Evolutionary conservation across 768 basidiomycete species (phyloP).

Genomic region (Phanerodontia chrysosporium): DNA sequence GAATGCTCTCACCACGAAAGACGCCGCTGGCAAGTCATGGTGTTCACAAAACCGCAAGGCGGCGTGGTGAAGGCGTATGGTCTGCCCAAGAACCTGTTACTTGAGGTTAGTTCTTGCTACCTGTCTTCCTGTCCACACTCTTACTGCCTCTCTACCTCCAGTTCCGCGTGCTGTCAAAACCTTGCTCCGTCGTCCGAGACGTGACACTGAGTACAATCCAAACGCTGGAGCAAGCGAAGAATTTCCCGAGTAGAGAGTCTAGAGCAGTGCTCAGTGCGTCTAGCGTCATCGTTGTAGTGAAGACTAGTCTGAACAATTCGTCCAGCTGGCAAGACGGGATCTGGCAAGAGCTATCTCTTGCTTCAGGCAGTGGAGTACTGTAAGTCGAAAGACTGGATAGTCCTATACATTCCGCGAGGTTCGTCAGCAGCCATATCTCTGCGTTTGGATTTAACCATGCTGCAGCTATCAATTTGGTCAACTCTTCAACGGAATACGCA

Average conservation of each 20-base stretch:
- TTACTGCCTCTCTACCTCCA: slow-evolving; percentile 23
- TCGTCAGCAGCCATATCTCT: background rate
- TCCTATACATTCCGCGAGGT: slow-evolving; percentile 84
- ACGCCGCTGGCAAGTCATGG: slow-evolving; percentile 39
- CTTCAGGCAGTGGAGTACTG: slow-evolving; percentile 76
- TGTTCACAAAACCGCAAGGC: slow-evolving; percentile 40
- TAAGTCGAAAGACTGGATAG: slow-evolving; percentile 64
- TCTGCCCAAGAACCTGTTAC: slow-evolving; percentile 59
- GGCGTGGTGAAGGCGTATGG: slow-evolving; percentile 64
- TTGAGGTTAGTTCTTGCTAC: slow-evolving; percentile 60
- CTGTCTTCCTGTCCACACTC: background rate
- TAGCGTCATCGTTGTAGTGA: background rate
- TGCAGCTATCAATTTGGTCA: slow-evolving; percentile 56
- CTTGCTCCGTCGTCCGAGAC: slow-evolving; percentile 69
- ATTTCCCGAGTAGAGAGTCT: slow-evolving; percentile 47
- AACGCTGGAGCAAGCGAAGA: slow-evolving; percentile 45
- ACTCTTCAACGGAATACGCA: slow-evolving; percentile 66
- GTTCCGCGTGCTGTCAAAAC: slow-evolving; percentile 67
- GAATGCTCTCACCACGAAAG: slow-evolving; percentile 31
- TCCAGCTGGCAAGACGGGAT: slow-evolving; percentile 69
- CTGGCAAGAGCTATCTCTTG: slow-evolving; percentile 77
- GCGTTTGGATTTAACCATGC: background rate
- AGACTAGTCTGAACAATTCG: background rate
- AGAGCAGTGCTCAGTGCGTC: slow-evolving; percentile 65
- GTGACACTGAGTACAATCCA: slow-evolving; percentile 56